Conservation (phyloP, 495 filamentous ascomycete species). For the Xylaria nigripes region DNA sequence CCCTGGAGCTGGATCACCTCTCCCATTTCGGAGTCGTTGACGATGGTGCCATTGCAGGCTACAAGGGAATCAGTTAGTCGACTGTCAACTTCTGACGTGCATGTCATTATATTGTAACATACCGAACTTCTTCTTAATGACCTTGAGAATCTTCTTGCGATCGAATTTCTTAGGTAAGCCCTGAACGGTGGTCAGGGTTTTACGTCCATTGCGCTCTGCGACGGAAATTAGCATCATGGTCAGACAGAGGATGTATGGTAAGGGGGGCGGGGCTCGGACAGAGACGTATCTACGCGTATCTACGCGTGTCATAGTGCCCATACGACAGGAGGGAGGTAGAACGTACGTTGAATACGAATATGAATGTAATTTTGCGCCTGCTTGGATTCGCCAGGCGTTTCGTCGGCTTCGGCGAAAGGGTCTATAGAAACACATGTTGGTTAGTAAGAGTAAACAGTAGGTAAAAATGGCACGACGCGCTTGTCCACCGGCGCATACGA, state of each 20-base stretch:
- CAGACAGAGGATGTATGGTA: neutral
- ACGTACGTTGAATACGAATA: slow-evolving; percentile 98
- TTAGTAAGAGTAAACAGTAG: slow-evolving; percentile 14
- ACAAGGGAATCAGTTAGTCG: slow-evolving; percentile 11
- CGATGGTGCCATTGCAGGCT: slow-evolving; percentile 99
- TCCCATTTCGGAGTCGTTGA: slow-evolving; percentile 93
- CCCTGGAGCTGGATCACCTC: slow-evolving; percentile 99
- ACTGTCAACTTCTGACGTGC: neutral
- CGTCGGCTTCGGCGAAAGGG: slow-evolving; percentile 99
- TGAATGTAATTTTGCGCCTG: slow-evolving; percentile 94
- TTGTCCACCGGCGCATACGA: neutral
- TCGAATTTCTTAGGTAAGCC: slow-evolving; percentile 97
- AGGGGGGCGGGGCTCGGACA: slow-evolving; percentile 1
- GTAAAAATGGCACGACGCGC: neutral
- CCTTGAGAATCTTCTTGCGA: slow-evolving; percentile 99
- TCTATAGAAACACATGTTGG: slow-evolving; percentile 45
- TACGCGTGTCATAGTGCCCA: slow-evolving; percentile 6
- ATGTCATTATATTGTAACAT: slow-evolving; percentile 30
- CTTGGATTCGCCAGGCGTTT: slow-evolving; percentile 90
- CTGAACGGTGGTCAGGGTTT: slow-evolving; percentile 99
- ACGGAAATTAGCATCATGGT: slow-evolving; percentile 8
- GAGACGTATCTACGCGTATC: neutral
- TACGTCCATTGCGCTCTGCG: slow-evolving; percentile 99
- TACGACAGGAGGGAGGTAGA: neutral
- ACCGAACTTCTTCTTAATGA: slow-evolving; percentile 99